phyloP scores from a whole-genome alignment of 768 basidiomycete genomes.

The Xerocomus brunneocitrinus region DNA sequence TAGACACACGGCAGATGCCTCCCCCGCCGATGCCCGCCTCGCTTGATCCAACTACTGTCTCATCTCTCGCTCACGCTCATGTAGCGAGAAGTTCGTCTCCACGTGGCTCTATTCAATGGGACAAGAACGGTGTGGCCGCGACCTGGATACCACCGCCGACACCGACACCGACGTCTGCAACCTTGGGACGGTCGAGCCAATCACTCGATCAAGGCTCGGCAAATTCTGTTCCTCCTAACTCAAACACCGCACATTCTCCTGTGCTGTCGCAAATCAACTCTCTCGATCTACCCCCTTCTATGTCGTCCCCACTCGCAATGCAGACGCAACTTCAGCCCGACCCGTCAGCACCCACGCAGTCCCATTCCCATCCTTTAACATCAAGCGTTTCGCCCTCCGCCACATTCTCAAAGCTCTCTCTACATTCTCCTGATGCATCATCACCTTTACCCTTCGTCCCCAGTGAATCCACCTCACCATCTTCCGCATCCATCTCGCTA shows the following conservation, averaged over 20 bases:
- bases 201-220: background rate
- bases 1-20: slow-evolving; percentile 43
- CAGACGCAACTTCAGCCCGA: background rate
- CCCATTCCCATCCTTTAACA: background rate
- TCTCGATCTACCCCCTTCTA: background rate
- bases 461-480: slow-evolving; percentile 1
- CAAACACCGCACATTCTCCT: background rate
- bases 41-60: slow-evolving; percentile 37
- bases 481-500: background rate
- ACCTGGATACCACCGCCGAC: slow-evolving; percentile 11
- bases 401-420: slow-evolving; percentile 50
- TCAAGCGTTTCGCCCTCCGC: slow-evolving; percentile 40
- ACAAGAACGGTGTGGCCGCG: slow-evolving; percentile 12
- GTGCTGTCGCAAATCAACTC: background rate
- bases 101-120: slow-evolving; percentile 11
- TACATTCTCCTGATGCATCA: slow-evolving; percentile 34
- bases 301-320: background rate
- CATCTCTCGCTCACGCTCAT: slow-evolving; percentile 25
- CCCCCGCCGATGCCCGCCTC: slow-evolving; percentile 48
- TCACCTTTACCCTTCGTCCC: slow-evolving; percentile 10
- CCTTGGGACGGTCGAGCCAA: slow-evolving; percentile 5
- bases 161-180: slow-evolving; percentile 1
- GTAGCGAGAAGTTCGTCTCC: slow-evolving; percentile 18
- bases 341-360: background rate
- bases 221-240: background rate